Conservation (phyloP, 73 alveolate species). For the Paramecium caudatum region DNA sequence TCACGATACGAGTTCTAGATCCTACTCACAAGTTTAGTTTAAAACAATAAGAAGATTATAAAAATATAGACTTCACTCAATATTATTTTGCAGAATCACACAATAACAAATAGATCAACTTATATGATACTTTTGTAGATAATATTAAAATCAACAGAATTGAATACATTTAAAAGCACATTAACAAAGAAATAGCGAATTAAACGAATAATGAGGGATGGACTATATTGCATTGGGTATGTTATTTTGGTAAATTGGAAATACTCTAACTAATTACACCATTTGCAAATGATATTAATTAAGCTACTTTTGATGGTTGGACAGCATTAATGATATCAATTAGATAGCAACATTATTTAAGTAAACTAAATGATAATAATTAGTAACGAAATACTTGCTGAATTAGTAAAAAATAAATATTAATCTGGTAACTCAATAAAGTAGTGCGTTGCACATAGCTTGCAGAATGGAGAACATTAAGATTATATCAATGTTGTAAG, state of each 20-base stretch:
- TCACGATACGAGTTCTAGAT: constrained; percentile 4
- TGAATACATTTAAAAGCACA: background rate
- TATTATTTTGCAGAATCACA: constrained; percentile 34
- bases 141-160: background rate
- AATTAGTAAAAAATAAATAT: background rate
- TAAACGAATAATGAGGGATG: constrained; percentile 36
- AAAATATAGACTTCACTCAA: constrained; percentile 24
- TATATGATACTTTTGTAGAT: constrained; percentile 42
- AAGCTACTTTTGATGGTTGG: constrained; percentile 59
- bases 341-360: constrained; percentile 25
- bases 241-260: constrained; percentile 13
- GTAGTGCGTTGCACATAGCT: constrained; percentile 49
- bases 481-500: background rate
- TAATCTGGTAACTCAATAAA: background rate
- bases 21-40: background rate
- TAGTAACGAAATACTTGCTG: constrained; percentile 16
- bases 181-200: background rate
- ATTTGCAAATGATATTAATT: background rate
- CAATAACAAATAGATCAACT: constrained; percentile 5
- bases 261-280: background rate
- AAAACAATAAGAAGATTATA: background rate
- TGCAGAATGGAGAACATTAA: background rate
- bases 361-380: constrained; percentile 10
- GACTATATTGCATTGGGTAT: constrained; percentile 36
- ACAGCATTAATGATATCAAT: constrained; percentile 63